Percentiles rank a stretch among this genome's conserved stretches.
These are phyloP conservation scores for Coleophoma crateriformis DNA, from an alignment of 2,329 filamentous ascomycete species.

Conservation along the genomic window DNA sequence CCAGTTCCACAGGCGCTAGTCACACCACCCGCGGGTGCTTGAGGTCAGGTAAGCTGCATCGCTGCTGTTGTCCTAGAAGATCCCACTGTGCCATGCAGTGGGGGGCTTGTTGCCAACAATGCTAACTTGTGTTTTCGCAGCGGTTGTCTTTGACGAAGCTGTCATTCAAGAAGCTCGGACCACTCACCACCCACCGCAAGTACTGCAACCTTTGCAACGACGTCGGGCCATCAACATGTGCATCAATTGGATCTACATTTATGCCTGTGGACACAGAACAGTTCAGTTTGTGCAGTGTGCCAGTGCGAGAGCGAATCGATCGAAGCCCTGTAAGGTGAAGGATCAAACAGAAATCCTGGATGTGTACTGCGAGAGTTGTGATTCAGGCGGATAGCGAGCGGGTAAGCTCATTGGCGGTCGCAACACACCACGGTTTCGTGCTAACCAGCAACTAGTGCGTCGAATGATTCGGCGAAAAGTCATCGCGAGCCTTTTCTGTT, in stretches of 20 bases:
- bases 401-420: too few species aligned
- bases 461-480: too few species aligned
- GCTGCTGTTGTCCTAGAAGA: too few species aligned
- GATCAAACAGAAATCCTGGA: constrained; percentile 2
- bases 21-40: too few species aligned
- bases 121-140: too few species aligned
- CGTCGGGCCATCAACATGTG: constrained; percentile 2
- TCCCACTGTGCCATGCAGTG: too few species aligned
- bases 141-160: too few species aligned
- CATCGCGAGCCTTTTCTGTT: neutral
- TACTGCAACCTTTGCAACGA: neutral
- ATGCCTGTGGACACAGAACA: constrained; percentile 5
- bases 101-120: too few species aligned
- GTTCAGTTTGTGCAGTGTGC: constrained; percentile 5
- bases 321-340: constrained; percentile 3
- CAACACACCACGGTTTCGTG: too few species aligned
- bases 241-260: constrained; percentile 3
- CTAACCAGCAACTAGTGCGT: too few species aligned
- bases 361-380: constrained; percentile 5
- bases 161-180: neutral
- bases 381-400: neutral
- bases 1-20: too few species aligned
- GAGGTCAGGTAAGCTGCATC: too few species aligned
- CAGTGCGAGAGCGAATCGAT: neutral
- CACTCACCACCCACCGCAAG: neutral